Evolutionary conservation across 2,329 filamentous ascomycete genomes (phyloP).

Genomic region (Epichloe brachyelytri): DNA sequence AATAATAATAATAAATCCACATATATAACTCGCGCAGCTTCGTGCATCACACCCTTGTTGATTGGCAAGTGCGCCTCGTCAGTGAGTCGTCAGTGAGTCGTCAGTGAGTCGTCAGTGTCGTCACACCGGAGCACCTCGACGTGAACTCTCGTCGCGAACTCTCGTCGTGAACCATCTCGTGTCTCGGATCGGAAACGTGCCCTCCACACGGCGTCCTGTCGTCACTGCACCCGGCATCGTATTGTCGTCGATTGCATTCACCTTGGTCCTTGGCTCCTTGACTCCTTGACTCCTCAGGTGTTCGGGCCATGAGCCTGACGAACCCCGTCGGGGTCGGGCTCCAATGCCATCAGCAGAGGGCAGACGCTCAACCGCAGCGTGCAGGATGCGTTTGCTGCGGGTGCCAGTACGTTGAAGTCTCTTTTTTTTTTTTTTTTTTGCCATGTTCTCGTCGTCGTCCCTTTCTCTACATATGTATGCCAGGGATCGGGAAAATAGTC

Average conservation of each 20-base stretch:
- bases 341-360: constrained; percentile 25
- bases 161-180: background rate
- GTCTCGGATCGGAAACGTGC: background rate
- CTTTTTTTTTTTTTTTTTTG: background rate
- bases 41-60: no score
- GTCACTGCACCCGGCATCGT: no score
- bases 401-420: constrained; percentile 21
- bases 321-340: constrained; percentile 41
- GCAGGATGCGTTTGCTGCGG: constrained; percentile 47
- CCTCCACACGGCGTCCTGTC: no score
- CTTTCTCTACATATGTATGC: background rate
- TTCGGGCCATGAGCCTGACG: constrained; percentile 34
- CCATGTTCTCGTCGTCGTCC: background rate
- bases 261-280: no score
- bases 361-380: constrained; percentile 44
- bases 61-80: no score
- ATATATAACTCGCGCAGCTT: no score
- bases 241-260: no score
- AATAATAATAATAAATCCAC: no score
- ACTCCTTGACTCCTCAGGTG: no score
- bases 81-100: background rate
- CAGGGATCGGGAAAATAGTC: no score
- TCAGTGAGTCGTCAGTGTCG: background rate
- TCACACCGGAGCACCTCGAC: background rate
- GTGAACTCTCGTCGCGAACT: background rate